phyloP scores from a whole-genome alignment of 2,329 filamentous ascomycete genomes.

The Parastagonospora avenae region DNA sequence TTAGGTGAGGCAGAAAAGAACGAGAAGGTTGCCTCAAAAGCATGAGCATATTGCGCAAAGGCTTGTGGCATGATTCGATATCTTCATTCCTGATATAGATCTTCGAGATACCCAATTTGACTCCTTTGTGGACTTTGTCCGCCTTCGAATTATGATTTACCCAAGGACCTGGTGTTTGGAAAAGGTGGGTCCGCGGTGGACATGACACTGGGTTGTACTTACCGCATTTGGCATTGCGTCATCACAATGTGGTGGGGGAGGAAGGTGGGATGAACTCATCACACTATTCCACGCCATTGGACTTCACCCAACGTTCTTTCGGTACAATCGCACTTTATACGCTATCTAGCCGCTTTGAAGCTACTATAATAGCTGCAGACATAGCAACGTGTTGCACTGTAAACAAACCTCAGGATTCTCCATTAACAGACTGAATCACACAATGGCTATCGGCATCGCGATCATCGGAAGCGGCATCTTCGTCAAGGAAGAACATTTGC shows the following conservation, averaged over 20 bases:
- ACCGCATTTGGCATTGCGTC: constrained; percentile 3
- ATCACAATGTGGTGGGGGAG: constrained; percentile 17
- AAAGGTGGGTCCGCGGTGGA: background rate
- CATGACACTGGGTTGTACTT: no score
- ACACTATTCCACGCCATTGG: constrained; percentile 1
- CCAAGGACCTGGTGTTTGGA: background rate
- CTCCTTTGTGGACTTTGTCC: background rate
- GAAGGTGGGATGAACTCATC: background rate
- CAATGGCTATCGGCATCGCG: constrained; percentile 58
- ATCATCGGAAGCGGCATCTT: constrained; percentile 69
- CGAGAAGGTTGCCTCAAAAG: background rate
- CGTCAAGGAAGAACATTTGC: constrained; percentile 64
- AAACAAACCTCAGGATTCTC: background rate
- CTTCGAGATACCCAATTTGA: constrained; percentile 5
- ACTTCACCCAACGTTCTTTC: background rate
- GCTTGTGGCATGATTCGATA: background rate
- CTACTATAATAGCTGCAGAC: background rate
- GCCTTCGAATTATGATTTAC: background rate
- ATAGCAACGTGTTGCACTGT: background rate
- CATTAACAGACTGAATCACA: background rate
- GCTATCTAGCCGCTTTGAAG: constrained; percentile 7
- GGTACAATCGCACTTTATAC: constrained; percentile 24
- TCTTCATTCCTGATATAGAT: background rate
- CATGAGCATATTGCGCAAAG: background rate
- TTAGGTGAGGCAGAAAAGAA: background rate